Percentiles rank a stretch among this genome's conserved stretches.
Evolutionary conservation across 2,329 filamentous ascomycete species (phyloP).

Genomic region (Hypoxylon sp.): DNA sequence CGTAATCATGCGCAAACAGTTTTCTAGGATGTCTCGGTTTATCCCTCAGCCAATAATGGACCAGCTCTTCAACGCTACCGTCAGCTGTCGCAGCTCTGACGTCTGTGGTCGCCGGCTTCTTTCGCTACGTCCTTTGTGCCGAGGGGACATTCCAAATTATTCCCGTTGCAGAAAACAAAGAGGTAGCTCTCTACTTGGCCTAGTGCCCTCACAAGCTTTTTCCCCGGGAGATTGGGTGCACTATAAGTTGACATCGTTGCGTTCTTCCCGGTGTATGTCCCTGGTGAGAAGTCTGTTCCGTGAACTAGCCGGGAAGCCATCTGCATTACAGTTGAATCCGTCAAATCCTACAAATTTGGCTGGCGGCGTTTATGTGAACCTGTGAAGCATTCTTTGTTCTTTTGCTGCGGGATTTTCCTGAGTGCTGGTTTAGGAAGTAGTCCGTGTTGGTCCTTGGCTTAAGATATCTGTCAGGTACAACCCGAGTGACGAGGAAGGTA

Average conservation of each 20-base stretch:
- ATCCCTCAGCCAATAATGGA: constrained; percentile 22
- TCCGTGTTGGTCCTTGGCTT: constrained; percentile 6
- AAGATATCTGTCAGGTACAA: constrained; percentile 23
- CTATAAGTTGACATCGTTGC: neutral
- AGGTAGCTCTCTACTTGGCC: constrained; percentile 8
- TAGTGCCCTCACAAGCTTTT: constrained; percentile 2
- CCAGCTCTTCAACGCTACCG: constrained; percentile 3
- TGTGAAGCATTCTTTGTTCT: constrained; percentile 16
- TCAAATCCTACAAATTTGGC: constrained; percentile 26
- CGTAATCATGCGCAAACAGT: constrained; percentile 34
- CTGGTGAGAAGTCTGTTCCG: constrained; percentile 30
- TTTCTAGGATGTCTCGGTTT: constrained; percentile 26
- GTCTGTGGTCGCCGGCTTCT: constrained; percentile 15
- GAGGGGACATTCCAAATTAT: constrained; percentile 4
- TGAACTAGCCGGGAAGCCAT: constrained; percentile 16
- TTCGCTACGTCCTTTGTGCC: constrained; percentile 24
- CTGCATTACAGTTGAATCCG: constrained; percentile 23
- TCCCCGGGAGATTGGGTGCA: constrained; percentile 5
- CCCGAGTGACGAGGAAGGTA: constrained; percentile 1
- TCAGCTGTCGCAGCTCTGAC: constrained; percentile 28
- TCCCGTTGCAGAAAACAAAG: constrained; percentile 17
- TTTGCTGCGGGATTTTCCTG: constrained; percentile 36
- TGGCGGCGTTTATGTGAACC: constrained; percentile 15
- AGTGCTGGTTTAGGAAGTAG: constrained; percentile 1
- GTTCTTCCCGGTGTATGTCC: constrained; percentile 21